These are phyloP conservation scores for Cryptosporidium felis DNA, from an alignment of 169 alveolate species.

Conservation along the genomic window DNA sequence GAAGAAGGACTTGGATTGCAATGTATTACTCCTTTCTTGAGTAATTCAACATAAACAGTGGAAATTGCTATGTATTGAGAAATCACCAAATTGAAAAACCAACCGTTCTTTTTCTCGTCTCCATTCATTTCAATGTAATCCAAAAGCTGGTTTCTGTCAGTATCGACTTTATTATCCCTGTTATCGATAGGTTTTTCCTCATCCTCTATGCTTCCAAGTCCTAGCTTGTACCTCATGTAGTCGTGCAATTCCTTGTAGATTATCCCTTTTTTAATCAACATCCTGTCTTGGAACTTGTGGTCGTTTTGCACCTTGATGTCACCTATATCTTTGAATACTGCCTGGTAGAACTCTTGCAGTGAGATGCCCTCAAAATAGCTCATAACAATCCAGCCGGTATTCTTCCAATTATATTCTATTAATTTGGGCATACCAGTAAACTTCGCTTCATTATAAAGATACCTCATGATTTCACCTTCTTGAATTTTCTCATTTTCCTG, in stretches of 20 bases:
- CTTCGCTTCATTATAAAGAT: background rate
- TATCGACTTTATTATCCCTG: background rate
- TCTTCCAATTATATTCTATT: conserved; percentile 42
- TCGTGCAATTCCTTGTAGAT: conserved; percentile 59
- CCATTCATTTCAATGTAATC: background rate
- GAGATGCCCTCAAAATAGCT: conserved; percentile 53
- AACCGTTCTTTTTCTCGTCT: background rate
- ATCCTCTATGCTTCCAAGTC: no score
- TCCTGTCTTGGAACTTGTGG: conserved; percentile 62
- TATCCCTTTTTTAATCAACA: conserved; percentile 32
- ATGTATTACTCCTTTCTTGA: conserved; percentile 59
- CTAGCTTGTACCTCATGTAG: no score
- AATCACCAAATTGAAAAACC: conserved; percentile 17
- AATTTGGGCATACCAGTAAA: conserved; percentile 38
- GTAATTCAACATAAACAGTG: conserved; percentile 22
- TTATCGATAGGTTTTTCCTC: background rate
- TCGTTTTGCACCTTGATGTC: conserved; percentile 30
- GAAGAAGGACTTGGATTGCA: conserved; percentile 68
- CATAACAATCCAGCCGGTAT: conserved; percentile 69
- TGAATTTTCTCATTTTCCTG: conserved; percentile 12
- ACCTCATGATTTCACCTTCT: conserved; percentile 41
- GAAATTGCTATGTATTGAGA: conserved; percentile 62
- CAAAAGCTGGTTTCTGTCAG: background rate
- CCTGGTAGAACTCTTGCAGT: conserved; percentile 44
- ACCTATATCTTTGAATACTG: conserved; percentile 35